Evolutionary conservation across 495 filamentous ascomycete species (phyloP), one percentile per base, ranked within the genome.

Genomic region (Podospora comata): DNA sequence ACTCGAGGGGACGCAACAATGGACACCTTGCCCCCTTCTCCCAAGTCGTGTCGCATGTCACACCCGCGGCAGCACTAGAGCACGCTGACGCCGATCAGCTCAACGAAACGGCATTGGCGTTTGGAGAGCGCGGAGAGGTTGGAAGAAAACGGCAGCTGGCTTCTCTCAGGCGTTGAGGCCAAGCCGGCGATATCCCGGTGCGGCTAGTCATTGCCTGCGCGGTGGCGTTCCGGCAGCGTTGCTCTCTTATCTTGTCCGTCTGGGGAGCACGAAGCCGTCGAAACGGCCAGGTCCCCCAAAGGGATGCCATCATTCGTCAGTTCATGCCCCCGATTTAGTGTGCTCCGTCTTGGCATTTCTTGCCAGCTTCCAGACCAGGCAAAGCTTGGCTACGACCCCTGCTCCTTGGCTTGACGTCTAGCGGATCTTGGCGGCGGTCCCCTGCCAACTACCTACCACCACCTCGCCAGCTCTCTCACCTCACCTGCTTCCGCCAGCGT

Each of bases 181-280:
- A 73, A 75, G 73, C 62, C 73, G 73, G 73, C 71, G 70, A 16
- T 72, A 71, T 72, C 73, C 69, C 70, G 71, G 74, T 66, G 71
- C 55, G 63, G 67, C 69, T 71, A 71, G 73, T 34, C 67, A 19
- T 57, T 65, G n/a, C 27, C 27, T 57, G 65, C 39, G 15, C 62
- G 56, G 69, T 70, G 65, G 67, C 69, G 48, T 62, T 60, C 66
- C 32, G 18, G 20, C 63, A 59, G 20, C 67, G n/a, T 56, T 34
- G 67, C 58, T 65, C 64, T 13, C 60, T 62, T 44, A 64, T 59
- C 27, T 71, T 71, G 53, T 62, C 70, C 3, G n/a, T 63, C 67
- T 69, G 64, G 62, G 69, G 69, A 62, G 23, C 64, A 67, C 26
- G 56, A 39, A 56, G 61, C 65, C 68, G 68, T 59, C 23, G 16